Conservation (phyloP, 345 rosid genomes). For the Excoecaria agallocha region DNA sequence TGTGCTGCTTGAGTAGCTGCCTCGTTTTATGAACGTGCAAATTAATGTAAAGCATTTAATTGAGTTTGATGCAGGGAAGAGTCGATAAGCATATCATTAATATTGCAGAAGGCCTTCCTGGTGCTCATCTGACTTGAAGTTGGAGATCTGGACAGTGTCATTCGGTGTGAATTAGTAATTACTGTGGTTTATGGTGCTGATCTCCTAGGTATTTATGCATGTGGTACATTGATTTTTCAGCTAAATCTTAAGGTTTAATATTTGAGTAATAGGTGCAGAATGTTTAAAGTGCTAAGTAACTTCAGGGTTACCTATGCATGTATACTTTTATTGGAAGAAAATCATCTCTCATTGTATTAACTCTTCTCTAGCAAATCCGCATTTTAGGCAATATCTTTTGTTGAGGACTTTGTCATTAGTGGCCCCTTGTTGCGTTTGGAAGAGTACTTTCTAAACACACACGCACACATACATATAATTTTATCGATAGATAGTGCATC, state of each 20-base stretch:
- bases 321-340: no score
- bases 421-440: no score
- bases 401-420: no score
- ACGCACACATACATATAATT: no score
- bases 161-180: not conserved
- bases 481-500: no score
- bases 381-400: no score
- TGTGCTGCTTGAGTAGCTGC: not conserved
- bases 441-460: no score
- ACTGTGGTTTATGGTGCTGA: not conserved
- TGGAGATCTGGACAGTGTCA: not conserved
- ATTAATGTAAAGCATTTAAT: not conserved
- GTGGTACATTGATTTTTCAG: not conserved
- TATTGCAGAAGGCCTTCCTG: not conserved
- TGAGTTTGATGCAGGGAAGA: slow-evolving; percentile 1
- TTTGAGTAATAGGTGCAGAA: no score
- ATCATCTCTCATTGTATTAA: no score
- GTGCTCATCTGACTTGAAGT: not conserved
- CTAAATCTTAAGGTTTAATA: not conserved
- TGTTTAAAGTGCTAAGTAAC: no score
- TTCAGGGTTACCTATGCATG: no score
- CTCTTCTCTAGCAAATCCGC: no score
- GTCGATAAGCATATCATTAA: not conserved
- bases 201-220: not conserved
- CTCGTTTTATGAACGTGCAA: not conserved